Evolutionary conservation across 768 basidiomycete species (phyloP), one percentile per base, ranked within the genome.

Genomic region (Neoboletus magnificus): DNA sequence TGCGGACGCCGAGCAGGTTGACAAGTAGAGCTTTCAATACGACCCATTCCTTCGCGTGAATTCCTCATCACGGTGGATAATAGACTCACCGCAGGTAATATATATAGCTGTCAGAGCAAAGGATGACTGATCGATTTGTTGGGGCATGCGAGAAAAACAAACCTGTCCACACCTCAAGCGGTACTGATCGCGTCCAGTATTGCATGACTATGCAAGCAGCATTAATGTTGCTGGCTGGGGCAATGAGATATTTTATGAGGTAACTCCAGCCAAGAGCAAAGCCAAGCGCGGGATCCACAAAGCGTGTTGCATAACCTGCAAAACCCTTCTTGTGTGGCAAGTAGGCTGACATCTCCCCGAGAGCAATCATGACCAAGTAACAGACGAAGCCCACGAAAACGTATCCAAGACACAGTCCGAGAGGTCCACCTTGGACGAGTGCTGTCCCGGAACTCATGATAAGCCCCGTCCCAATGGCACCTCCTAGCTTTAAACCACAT

Each of bases 211-310:
- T 53, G 33, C 50, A 48, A 23, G 82, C 83, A 30, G 81, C 84
- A 66, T 85, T 84, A 61, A 87, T 77, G 56, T 87, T 85, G 60
- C 84, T 85, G 1, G 81, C 83, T 10, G 85, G 85, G 25, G 84
- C 80, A 50, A 86, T 80, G n/a, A 83, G 69, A 76, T 85, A 77
- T 78, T 84, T 84, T 55, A 82, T 64, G 35, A 86, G 70, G 62
- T 86, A 84, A 66, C 84, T 87, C 60, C 47, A 57, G 12, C 53
- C 57, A 43, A 66, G 60, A 16, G 81, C 85, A 67, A 87, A 87
- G 20, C 85, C 86, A 41, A 87, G 75, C 27, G 84, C 84, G 44
- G 85, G 84, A 66, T 86, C 85, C 29, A 83, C 82, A 59, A 86
- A 89, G 51, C 86, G 82, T 1, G 84, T 81, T 0, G 84, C 84